Evolutionary conservation across 495 filamentous ascomycete species (phyloP).

Genomic region (Entonaema liquescens): DNA sequence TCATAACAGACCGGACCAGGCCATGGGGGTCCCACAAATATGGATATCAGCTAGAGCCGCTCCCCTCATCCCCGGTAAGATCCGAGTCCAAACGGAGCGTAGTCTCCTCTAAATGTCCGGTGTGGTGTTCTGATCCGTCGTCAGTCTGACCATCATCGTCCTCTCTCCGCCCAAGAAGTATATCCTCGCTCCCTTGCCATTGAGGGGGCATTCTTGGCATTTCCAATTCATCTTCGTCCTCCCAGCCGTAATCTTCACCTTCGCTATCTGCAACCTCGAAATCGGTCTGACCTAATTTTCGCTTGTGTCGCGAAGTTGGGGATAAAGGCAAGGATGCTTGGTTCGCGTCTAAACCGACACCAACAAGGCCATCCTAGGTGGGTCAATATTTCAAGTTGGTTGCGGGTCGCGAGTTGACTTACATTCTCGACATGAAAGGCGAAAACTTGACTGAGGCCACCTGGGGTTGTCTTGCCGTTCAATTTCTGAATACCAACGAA

Average conservation of each 20-base stretch:
- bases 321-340: constrained; percentile 41
- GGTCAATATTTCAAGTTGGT: constrained; percentile 19
- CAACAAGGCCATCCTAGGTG: constrained; percentile 39
- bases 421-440: constrained; percentile 54
- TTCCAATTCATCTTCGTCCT: constrained; percentile 56
- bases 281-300: constrained; percentile 54
- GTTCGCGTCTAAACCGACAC: constrained; percentile 36
- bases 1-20: constrained; percentile 23
- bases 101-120: constrained; percentile 14
- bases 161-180: constrained; percentile 51
- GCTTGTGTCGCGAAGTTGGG: constrained; percentile 49
- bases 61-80: constrained; percentile 29
- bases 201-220: constrained; percentile 58
- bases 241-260: constrained; percentile 62
- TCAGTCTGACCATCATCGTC: constrained; percentile 44
- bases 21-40: constrained; percentile 18
- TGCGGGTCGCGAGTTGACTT: constrained; percentile 30
- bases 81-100: constrained; percentile 22
- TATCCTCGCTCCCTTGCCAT: constrained; percentile 63
- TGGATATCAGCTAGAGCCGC: constrained; percentile 20
- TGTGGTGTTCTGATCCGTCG: constrained; percentile 32
- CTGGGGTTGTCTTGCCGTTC: constrained; percentile 47
- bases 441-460: constrained; percentile 43
- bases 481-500: constrained; percentile 57
- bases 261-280: constrained; percentile 62